These are phyloP conservation scores for Neopestalotiopsis sp. DNA, from an alignment of 2,329 filamentous ascomycete genomes.

Conservation along the genomic window DNA sequence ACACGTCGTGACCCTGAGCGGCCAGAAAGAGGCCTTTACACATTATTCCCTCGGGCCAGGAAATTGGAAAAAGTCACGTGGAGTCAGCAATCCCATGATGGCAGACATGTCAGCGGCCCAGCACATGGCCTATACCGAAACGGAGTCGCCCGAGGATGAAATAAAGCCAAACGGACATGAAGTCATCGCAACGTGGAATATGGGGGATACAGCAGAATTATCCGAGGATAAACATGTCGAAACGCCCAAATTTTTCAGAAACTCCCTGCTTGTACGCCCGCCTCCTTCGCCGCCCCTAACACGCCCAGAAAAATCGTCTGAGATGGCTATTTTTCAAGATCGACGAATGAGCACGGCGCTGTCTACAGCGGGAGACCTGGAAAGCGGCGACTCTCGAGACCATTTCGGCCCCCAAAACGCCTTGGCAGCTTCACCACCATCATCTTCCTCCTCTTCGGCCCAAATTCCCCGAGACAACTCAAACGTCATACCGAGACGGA, in stretches of 20 bases:
- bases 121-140: conserved; percentile 25
- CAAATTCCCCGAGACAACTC: conserved; percentile 29
- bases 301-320: conserved; percentile 49
- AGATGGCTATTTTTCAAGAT: conserved; percentile 50
- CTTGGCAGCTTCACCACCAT: conserved; percentile 37
- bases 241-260: conserved; percentile 34
- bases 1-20: conserved; percentile 19
- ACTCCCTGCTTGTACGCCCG: conserved; percentile 42
- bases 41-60: conserved; percentile 20
- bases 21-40: conserved; percentile 23
- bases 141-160: conserved; percentile 16
- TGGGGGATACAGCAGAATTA: conserved; percentile 20
- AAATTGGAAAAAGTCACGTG: conserved; percentile 37
- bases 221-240: conserved; percentile 23
- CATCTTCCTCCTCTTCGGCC: conserved; percentile 30
- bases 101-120: conserved; percentile 34
- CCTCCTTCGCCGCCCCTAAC: conserved; percentile 56
- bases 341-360: conserved; percentile 39
- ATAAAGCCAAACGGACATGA: conserved; percentile 20
- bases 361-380: conserved; percentile 41
- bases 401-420: conserved; percentile 57
- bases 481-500: conserved; percentile 42
- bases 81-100: conserved; percentile 31
- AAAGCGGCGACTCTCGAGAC: conserved; percentile 49
- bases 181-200: conserved; percentile 20